Evolutionary conservation across 768 basidiomycete genomes (phyloP).

Genomic region (Boletus rex-veris): DNA sequence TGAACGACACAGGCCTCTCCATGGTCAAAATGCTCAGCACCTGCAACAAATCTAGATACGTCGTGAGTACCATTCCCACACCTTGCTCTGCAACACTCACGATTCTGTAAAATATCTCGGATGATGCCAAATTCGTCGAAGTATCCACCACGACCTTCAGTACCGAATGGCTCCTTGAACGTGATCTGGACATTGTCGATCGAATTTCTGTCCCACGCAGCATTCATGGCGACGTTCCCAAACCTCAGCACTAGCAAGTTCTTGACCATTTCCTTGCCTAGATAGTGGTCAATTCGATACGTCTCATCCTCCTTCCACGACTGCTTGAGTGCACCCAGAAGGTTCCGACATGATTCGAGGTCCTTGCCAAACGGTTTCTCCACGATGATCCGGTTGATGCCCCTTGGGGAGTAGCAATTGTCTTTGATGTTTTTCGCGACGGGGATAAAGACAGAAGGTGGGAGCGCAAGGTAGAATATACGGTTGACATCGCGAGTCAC

Average conservation of each 20-base stretch:
- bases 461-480: conserved; percentile 95
- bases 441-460: conserved; percentile 92
- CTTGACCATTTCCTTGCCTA: conserved; percentile 99
- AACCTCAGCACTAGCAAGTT: conserved; percentile 95
- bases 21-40: conserved; percentile 93
- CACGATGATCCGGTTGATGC: conserved; percentile 89
- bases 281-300: conserved; percentile 98
- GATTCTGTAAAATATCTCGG: conserved; percentile 96
- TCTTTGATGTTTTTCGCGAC: conserved; percentile 82
- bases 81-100: conserved; percentile 49
- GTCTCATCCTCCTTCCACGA: conserved; percentile 97
- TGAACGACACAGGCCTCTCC: conserved; percentile 97
- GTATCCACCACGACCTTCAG: conserved; percentile 99
- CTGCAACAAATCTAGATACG: conserved; percentile 77
- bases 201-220: conserved; percentile 93
- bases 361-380: conserved; percentile 99
- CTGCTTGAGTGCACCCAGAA: conserved; percentile 75
- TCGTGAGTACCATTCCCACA: conserved; percentile 6
- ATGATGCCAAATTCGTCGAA: conserved; percentile 99
- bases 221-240: conserved; percentile 86
- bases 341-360: conserved; percentile 73
- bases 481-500: conserved; percentile 66
- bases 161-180: conserved; percentile 99
- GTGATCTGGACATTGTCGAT: conserved; percentile 98
- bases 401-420: conserved; percentile 69